Conservation (phyloP, 2,329 filamentous ascomycete species). For the Aspergillus hiratsukae region DNA sequence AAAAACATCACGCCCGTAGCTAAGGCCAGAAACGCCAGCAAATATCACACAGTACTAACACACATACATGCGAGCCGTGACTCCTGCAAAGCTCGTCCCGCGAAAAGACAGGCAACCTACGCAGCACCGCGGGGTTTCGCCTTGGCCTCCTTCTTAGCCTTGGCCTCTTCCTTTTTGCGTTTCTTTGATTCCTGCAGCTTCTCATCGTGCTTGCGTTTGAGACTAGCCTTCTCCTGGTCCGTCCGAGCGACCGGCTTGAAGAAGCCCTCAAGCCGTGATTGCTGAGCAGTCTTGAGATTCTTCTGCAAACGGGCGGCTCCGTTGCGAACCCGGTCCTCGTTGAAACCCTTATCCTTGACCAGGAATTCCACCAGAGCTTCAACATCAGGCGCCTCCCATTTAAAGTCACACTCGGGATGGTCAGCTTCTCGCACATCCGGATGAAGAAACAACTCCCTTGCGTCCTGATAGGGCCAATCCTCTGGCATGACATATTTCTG, state of each 20-base stretch:
- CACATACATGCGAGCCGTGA: not conserved
- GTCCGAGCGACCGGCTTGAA: slow-evolving; percentile 92
- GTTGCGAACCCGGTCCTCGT: slow-evolving; percentile 81
- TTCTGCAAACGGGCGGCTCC: slow-evolving; percentile 78
- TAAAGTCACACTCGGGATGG: slow-evolving; percentile 87
- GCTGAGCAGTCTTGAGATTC: slow-evolving; percentile 85
- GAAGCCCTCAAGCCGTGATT: slow-evolving; percentile 89
- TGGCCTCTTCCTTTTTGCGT: slow-evolving; percentile 88
- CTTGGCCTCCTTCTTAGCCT: slow-evolving; percentile 90
- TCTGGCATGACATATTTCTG: slow-evolving; percentile 81
- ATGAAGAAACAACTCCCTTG: slow-evolving; percentile 83
- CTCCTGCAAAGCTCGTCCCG: not conserved
- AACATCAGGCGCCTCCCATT: slow-evolving; percentile 91
- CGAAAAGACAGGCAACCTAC: slow-evolving; percentile 20
- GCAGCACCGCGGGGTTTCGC: slow-evolving; percentile 70
- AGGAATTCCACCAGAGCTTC: slow-evolving; percentile 87
- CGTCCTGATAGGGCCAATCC: slow-evolving; percentile 95
- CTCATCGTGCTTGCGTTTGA: slow-evolving; percentile 92
- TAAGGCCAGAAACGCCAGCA: not conserved
- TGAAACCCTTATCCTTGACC: slow-evolving; percentile 93
- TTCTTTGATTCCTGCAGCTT: slow-evolving; percentile 92
- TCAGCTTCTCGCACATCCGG: slow-evolving; percentile 83
- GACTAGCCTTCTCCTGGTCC: slow-evolving; percentile 72
- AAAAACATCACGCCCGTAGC: not conserved
- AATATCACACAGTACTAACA: not conserved